Conservation (phyloP, 2,329 filamentous ascomycete species). For the Dactylonectria estremocensis region DNA sequence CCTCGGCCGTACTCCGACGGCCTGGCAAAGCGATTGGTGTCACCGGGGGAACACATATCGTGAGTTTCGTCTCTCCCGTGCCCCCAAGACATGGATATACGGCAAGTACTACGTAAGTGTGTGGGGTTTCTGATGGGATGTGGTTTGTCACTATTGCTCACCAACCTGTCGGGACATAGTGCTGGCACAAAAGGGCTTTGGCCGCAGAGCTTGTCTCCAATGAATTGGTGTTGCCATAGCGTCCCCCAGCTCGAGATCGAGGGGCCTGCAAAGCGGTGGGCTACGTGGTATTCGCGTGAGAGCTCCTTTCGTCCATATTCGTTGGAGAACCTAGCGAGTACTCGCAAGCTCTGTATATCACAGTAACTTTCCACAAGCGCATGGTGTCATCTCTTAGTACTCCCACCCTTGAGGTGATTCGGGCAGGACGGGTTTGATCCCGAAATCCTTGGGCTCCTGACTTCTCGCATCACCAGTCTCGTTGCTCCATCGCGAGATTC, state of each 20-base stretch:
- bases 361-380: background rate
- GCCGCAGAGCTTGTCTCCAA: background rate
- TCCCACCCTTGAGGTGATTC: background rate
- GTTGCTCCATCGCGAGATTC: background rate
- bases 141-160: background rate
- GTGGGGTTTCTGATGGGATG: background rate
- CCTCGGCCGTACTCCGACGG: slow-evolving; percentile 26
- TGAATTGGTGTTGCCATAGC: background rate
- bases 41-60: background rate
- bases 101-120: too few species aligned
- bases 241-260: background rate
- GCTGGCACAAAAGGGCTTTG: background rate
- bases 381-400: too few species aligned
- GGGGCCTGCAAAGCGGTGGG: background rate
- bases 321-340: background rate
- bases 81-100: background rate
- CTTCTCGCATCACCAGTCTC: background rate
- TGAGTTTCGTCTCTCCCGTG: too few species aligned
- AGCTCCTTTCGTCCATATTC: background rate
- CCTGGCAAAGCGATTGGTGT: slow-evolving; percentile 12
- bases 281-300: background rate
- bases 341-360: background rate
- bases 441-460: background rate
- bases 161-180: background rate
- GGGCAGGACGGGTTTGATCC: slow-evolving; percentile 5